Conservation (phyloP, 2,329 filamentous ascomycete species). For the Bisporella sp. region DNA sequence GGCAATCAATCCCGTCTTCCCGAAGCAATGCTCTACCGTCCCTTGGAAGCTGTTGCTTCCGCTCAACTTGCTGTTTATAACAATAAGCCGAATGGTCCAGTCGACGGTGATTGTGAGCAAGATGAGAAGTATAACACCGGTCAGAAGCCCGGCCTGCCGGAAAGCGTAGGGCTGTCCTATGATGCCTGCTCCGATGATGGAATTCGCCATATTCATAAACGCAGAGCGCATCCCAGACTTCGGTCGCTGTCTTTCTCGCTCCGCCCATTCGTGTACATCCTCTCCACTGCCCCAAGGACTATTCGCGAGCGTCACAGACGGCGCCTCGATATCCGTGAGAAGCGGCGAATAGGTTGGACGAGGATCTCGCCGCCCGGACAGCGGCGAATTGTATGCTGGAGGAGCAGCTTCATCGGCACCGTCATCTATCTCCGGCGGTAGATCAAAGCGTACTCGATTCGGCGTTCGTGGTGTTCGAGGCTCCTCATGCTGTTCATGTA, state of each 20-base stretch:
- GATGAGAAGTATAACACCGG: constrained; percentile 72
- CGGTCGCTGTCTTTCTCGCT: constrained; percentile 55
- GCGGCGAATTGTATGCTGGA: constrained; percentile 36
- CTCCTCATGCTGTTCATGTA: constrained; percentile 15
- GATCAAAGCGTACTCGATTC: constrained; percentile 29
- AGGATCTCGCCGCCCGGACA: constrained; percentile 24
- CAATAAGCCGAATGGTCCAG: constrained; percentile 96
- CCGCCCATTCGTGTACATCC: constrained; percentile 41
- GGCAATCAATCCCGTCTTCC: constrained; percentile 76
- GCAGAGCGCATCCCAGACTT: constrained; percentile 81
- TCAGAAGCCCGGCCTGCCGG: constrained; percentile 77
- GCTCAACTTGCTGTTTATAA: constrained; percentile 94
- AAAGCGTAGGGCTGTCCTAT: constrained; percentile 94
- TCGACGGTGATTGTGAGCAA: constrained; percentile 78
- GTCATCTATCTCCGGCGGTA: constrained; percentile 22
- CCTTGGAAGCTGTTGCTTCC: constrained; percentile 92
- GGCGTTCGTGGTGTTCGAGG: constrained; percentile 25
- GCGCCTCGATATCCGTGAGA: constrained; percentile 76
- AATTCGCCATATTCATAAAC: constrained; percentile 99
- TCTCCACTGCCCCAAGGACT: constrained; percentile 30
- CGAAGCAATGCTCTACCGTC: constrained; percentile 94
- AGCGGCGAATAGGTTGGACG: constrained; percentile 47
- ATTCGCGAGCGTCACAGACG: constrained; percentile 60
- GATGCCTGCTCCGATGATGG: constrained; percentile 77
- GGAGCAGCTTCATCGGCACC: constrained; percentile 23